phyloP scores from a whole-genome alignment of 306 rosid genomes.

The Quercus bicolor region DNA sequence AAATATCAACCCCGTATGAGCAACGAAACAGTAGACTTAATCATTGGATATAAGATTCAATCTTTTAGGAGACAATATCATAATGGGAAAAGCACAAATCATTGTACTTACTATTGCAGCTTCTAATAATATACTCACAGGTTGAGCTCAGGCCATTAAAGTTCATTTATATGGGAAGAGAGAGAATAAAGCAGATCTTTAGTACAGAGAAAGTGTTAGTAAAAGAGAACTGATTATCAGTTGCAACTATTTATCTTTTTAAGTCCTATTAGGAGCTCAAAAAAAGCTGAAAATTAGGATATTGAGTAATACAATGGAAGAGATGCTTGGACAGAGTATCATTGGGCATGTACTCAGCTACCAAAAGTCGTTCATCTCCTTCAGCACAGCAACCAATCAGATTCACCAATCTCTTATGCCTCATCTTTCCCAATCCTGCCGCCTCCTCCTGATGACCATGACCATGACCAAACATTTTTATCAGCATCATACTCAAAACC shows the following conservation, averaged over 20 bases:
- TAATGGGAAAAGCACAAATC: not conserved
- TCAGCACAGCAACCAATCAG: conserved; percentile 79
- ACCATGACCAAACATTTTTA: conserved; percentile 25
- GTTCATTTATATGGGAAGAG: not conserved
- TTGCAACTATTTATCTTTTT: not conserved
- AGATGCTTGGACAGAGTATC: conserved; percentile 83
- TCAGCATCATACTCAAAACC: conserved; percentile 10
- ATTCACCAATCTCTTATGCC: conserved; percentile 79
- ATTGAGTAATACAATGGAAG: conserved; percentile 59
- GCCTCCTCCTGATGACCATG: conserved; percentile 62
- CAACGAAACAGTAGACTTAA: too few relatives aligned
- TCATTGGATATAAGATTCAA: too few relatives aligned
- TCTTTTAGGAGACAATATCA: not conserved
- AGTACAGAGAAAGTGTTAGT: not conserved
- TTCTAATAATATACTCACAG: not conserved
- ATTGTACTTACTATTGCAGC: not conserved
- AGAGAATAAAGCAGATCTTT: not conserved
- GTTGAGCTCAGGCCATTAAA: not conserved
- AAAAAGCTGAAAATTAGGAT: conserved; percentile 11
- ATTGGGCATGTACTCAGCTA: conserved; percentile 78
- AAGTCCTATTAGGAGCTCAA: not conserved
- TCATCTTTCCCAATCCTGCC: conserved; percentile 76
- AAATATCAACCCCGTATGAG: too few relatives aligned
- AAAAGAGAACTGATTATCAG: not conserved
- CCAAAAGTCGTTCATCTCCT: conserved; percentile 82